Base-by-base conservation (phyloP, 495 filamentous ascomycete genomes). In the Sordaria brevicollis region DNA sequence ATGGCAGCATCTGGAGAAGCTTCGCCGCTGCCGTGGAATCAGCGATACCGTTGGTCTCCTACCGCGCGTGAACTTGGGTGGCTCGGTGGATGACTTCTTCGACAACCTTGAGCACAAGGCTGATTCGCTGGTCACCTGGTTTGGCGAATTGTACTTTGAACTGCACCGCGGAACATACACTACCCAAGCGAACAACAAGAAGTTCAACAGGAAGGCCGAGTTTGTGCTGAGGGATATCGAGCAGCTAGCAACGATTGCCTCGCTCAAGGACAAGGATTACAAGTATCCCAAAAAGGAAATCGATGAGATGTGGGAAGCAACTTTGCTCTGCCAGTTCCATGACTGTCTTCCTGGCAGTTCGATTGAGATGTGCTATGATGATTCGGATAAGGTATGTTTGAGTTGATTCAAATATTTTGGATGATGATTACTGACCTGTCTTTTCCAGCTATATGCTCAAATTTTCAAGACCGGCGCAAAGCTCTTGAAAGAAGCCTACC, bases 141-240 rank as follows among this genome's bases (percentile, higher is more conserved):
- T 97, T 76, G 95, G 95, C 34, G 95, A 99, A 82, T 87, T 99
- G 25, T 99, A 99, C 78, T 94, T 99, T 74, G 95, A 99, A 80
- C 86, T 98, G 31, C 95, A 99, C 76, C 90, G 95, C 67, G 95
- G 95, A 66, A 97, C 93, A 8, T 98, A 98, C 81, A 99, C 95
- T 1, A 97, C 94, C 0, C 95, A 99, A 77, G 91, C 93, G 54
- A 96, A 97, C 79, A 99, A 97, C 81, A 99, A 99, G 80, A 87
- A 88, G 68, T 94, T 94, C 81, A 99, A 99, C 76, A 87, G 95
- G 67, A 90, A 89, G 73, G 84, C 93, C 0, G 95, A 99, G 77
- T 87, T 90, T 65, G 77, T 96, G 80, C 83, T 99, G 49, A 90
- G 92, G 34, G 92, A 97, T 71, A 80, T 99, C 21, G 95, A 99